Percentiles rank a stretch among this genome's conserved stretches.
These are phyloP conservation scores for Reutealis trisperma DNA, from an alignment of 345 rosid genomes.

Conservation along the genomic window DNA sequence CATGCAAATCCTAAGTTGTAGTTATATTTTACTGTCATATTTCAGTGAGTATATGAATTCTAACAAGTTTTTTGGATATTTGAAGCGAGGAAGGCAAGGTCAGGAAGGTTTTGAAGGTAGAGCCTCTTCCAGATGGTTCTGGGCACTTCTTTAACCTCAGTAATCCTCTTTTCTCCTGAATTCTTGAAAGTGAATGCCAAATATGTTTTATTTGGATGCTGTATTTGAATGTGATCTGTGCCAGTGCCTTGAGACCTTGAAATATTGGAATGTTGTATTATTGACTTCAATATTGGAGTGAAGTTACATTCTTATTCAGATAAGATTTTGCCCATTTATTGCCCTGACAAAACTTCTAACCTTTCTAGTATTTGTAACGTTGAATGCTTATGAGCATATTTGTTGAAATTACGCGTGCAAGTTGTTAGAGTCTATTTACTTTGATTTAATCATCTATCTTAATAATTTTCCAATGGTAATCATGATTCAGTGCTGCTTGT, in stretches of 20 bases:
- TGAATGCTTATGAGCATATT: not conserved
- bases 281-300: not conserved
- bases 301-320: not conserved
- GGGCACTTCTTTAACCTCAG: conserved; percentile 95
- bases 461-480: not conserved
- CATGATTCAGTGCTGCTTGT: not conserved
- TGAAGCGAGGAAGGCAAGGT: conserved; percentile 92
- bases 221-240: conserved; percentile 2
- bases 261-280: not conserved
- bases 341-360: not conserved
- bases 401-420: not conserved
- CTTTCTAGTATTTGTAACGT: not conserved
- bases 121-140: conserved; percentile 92
- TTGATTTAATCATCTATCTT: not conserved
- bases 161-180: conserved; percentile 43
- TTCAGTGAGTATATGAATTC: not conserved
- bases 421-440: conserved; percentile 2
- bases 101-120: conserved; percentile 89
- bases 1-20: not conserved
- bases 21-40: not conserved
- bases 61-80: conserved; percentile 14
- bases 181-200: conserved; percentile 7
- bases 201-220: conserved; percentile 14
- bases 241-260: not conserved
- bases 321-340: not conserved